phyloP scores from a whole-genome alignment of 257 asterid species.

The Mitragyna speciosa region DNA sequence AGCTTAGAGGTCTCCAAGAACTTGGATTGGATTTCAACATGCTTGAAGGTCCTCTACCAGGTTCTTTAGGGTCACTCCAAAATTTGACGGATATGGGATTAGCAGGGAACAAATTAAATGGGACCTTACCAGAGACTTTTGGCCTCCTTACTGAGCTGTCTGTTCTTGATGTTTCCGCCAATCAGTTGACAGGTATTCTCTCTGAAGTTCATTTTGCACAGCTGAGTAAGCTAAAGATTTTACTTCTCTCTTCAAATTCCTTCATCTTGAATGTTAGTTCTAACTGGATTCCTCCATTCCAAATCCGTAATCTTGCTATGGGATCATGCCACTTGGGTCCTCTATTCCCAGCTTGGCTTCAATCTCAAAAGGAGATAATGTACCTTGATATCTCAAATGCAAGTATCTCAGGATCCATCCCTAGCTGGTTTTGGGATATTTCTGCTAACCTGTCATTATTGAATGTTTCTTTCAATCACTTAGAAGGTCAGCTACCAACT shows the following conservation, averaged over 20 bases:
- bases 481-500: slow-evolving; percentile 43
- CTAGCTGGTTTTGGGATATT: slow-evolving; percentile 56
- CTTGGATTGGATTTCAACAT: slow-evolving; percentile 32
- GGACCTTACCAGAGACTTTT: slow-evolving; percentile 40
- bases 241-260: slow-evolving; percentile 38
- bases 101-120: slow-evolving; percentile 38
- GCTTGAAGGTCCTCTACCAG: slow-evolving; percentile 49
- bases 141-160: slow-evolving; percentile 38
- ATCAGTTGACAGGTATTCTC: slow-evolving; percentile 37
- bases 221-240: slow-evolving; percentile 28
- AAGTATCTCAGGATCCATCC: slow-evolving; percentile 46
- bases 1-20: slow-evolving; percentile 32
- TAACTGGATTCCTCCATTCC: slow-evolving; percentile 50
- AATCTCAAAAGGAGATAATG: slow-evolving; percentile 39
- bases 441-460: slow-evolving; percentile 45
- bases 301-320: slow-evolving; percentile 39
- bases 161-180: slow-evolving; percentile 40
- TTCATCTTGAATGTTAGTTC: slow-evolving; percentile 38
- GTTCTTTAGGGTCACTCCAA: slow-evolving; percentile 39
- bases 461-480: slow-evolving; percentile 47
- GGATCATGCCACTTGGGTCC: slow-evolving; percentile 48
- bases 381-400: slow-evolving; percentile 50
- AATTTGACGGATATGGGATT: slow-evolving; percentile 26
- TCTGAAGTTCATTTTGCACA: slow-evolving; percentile 39
- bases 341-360: slow-evolving; percentile 50